Percentiles rank a stretch among this genome's conserved stretches.
phyloP scores from a whole-genome alignment of 495 filamentous ascomycete genomes.

The Aspergillus heteromorphus region DNA sequence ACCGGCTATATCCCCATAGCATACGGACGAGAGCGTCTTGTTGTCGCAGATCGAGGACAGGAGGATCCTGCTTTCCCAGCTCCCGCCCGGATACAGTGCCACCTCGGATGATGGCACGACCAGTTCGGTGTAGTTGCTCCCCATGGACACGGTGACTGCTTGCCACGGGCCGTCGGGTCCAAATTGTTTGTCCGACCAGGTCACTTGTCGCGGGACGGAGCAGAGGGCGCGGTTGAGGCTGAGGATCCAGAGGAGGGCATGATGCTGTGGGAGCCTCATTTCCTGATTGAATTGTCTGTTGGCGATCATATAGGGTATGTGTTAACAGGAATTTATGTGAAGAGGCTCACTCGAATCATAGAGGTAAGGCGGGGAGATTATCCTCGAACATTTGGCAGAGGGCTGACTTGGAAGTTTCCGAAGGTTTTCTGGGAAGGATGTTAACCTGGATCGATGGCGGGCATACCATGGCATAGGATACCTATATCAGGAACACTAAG shows the following conservation, averaged over 20 bases:
- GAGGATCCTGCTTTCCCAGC: conserved; percentile 3
- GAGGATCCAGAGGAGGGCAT: neutral
- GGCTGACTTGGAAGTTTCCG: neutral
- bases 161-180: conserved; percentile 6
- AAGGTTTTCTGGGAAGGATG: too few relatives aligned
- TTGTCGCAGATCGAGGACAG: conserved; percentile 2
- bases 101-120: neutral
- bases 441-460: too few relatives aligned
- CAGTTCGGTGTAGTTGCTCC: neutral
- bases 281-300: neutral
- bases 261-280: neutral
- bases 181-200: conserved; percentile 4
- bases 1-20: neutral
- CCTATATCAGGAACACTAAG: neutral
- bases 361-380: neutral
- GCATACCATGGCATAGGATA: neutral
- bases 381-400: neutral
- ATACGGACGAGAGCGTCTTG: neutral
- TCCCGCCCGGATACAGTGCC: neutral
- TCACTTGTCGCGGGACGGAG: neutral
- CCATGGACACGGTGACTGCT: conserved; percentile 1
- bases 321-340: neutral
- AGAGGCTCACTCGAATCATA: neutral
- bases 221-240: neutral
- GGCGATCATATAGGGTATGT: neutral